Evolutionary conservation across 495 filamentous ascomycete species (phyloP), one percentile per base, ranked within the genome.

Genomic region (Daldinia decipiens): DNA sequence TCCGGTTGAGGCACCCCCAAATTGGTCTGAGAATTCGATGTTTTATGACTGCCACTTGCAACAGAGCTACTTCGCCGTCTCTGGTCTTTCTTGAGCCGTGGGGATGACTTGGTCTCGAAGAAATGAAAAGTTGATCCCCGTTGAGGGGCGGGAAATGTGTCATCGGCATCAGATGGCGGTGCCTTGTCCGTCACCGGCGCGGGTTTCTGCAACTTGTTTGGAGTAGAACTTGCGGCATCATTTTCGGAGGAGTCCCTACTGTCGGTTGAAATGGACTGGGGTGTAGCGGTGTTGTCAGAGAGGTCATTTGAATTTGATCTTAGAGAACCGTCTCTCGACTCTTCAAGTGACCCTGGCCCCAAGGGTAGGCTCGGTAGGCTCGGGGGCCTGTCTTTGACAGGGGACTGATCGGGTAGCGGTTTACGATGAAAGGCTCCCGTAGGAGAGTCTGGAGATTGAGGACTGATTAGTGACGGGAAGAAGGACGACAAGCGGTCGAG

Each of bases 381-480:
- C 39, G 67, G 72, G 53, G 65, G 59, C 45, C 39, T 67, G 45
- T 72, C 63, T 59, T 53, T 60, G 50, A 51, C 43, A 38, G 57
- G 57, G 15, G 73, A 62, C 5, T 74, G 36, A 19, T 70, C 60
- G 58, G 76, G 60, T 47, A 74, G 43, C 21, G 72, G 69, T 15
- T 78, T 78, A 59, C 76, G 74, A 56, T 73, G 71, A 50, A 61
- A 43, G 27, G 50, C 43, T 8, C 55, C 67, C 4, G 68, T 31
- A 17, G 65, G 29, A 65, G 21, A 54, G 52, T 74, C 76, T 78
- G 62, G 64, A 52, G 64, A 57, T 21, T 70, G 64, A 64, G 51
- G 45, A 38, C 36, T 69, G 50, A 72, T 78, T 62, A 78, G 76
- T 68, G 76, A 75, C 15, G 76, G 76, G 38, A 76, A 73, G 59